Conservation (phyloP, 805 yeast species). For the Kuraishia capsulata region DNA sequence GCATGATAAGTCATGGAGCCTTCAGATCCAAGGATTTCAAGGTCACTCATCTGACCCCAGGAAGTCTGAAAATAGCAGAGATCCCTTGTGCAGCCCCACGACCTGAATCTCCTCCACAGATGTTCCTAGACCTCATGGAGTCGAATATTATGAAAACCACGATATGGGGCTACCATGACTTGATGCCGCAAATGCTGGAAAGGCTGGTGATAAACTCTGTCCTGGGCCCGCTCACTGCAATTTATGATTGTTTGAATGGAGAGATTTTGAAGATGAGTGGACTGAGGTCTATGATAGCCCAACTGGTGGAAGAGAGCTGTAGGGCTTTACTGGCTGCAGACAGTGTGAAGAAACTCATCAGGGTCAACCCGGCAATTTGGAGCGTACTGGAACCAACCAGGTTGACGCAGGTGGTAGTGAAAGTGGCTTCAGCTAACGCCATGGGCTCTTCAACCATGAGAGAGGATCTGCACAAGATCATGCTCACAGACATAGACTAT, state of each 20-base stretch:
- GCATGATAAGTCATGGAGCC: conserved; percentile 80
- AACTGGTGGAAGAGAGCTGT: conserved; percentile 36
- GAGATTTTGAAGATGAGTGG: conserved; percentile 41
- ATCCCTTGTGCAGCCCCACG: conserved; percentile 36
- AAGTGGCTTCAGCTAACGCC: conserved; percentile 37
- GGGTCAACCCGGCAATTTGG: conserved; percentile 11
- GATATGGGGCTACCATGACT: conserved; percentile 25
- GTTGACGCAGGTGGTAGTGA: conserved; percentile 22
- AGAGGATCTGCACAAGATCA: conserved; percentile 47
- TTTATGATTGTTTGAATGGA: conserved; percentile 72
- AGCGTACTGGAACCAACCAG: conserved; percentile 20
- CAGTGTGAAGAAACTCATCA: not conserved
- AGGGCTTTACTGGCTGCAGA: conserved; percentile 22
- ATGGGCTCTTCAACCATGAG: conserved; percentile 65
- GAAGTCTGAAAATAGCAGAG: conserved; percentile 49
- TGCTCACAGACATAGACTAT: conserved; percentile 68
- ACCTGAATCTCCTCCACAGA: conserved; percentile 8
- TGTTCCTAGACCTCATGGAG: conserved; percentile 13
- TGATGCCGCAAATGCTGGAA: conserved; percentile 52
- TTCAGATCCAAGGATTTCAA: conserved; percentile 37
- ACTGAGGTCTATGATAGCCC: conserved; percentile 23
- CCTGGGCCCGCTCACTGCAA: conserved; percentile 76
- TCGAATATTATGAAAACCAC: conserved; percentile 19
- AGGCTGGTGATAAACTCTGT: conserved; percentile 77
- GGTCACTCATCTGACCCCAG: conserved; percentile 64